Evolutionary conservation across 108 stramenopile genomes (phyloP), one percentile per base, ranked within the genome.

Genomic region (Chaetoceros tenuissimus): DNA sequence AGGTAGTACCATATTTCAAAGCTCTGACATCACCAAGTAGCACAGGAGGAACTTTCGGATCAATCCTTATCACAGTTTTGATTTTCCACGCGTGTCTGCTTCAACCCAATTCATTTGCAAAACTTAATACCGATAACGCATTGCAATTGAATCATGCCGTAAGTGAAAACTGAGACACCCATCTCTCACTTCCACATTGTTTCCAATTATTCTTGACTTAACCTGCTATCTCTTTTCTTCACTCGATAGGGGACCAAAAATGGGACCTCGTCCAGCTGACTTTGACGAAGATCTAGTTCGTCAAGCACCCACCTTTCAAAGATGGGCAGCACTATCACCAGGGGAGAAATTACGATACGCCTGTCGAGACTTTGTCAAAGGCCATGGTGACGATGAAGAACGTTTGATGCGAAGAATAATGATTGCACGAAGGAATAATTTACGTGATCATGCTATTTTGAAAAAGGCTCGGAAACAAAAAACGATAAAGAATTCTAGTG

Each of bases 331-430:
- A 10, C 67, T 93, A 13, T 16, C 24, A 24, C 29, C 47, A 0
- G 91, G 91, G n/a, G 53, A 76, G 46, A 66, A 55, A 20, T 31
- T 93, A 1, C 74, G 65, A 2, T 93, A 93, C 51, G 91, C 91
- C 30, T 89, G 87, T 67, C 77, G 87, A 1, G 78, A 84, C 23
- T 93, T 89, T 59, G 46, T 74, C 67, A 89, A 89, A 62, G 91
- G 83, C n/a, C 54, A 72, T 3, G 79, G 46, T 16, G 84, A 89
- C 28, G 91, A 93, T 50, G 91, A 93, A 60, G 91, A 93, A 66
- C 79, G 91, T 20, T 64, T 93, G 51, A 87, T 93, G 87, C 76
- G 91, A 31, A 82, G 91, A 26, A 87, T 93, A 50, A 93, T 93
- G 91, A 93, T 93, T 73, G 91, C 91, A 2, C 64, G 87, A 31